A percentile compares a stretch with the other conserved stretches of the same genome.
phyloP scores from a whole-genome alignment of 1,284 basidiomycete species.

The Ceratobasidium sp. region DNA sequence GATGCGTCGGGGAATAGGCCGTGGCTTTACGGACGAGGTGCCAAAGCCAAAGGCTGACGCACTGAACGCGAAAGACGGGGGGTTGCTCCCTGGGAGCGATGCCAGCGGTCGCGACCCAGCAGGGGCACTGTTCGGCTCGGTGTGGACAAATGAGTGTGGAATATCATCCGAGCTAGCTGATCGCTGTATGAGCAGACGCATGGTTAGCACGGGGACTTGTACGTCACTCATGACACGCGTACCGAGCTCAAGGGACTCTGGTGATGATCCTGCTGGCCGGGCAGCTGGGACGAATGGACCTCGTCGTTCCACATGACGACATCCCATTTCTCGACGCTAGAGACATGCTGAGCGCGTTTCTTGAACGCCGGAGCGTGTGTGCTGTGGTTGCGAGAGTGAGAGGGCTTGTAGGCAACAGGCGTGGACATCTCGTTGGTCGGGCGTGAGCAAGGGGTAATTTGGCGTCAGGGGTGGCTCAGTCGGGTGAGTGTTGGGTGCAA shows the following conservation, averaged over 20 bases:
- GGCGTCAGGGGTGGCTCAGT: background rate
- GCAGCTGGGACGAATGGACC: conserved; percentile 24
- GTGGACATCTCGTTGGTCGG: conserved; percentile 15
- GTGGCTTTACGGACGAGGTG: background rate
- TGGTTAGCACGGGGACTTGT: background rate
- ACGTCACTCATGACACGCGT: background rate
- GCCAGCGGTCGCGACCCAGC: background rate
- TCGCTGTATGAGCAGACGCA: background rate
- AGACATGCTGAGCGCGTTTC: conserved; percentile 28
- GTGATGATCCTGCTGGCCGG: background rate
- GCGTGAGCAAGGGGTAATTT: conserved; percentile 1
- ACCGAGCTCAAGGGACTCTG: conserved; percentile 14
- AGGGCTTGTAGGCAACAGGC: background rate
- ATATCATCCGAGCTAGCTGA: conserved; percentile 6
- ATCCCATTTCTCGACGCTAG: conserved; percentile 38
- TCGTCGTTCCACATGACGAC: conserved; percentile 38
- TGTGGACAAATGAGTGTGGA: conserved; percentile 8
- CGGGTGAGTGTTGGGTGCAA: conserved; percentile 2
- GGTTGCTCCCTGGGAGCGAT: background rate
- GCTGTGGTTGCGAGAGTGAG: conserved; percentile 3
- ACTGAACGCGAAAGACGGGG: conserved; percentile 22
- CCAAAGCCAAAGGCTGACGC: conserved; percentile 38
- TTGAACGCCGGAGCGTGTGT: conserved; percentile 28
- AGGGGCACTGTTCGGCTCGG: background rate
- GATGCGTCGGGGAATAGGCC: conserved; percentile 18